Evolutionary conservation across 176 grass and related monocot species (phyloP), one percentile per base, ranked within the genome.

Genomic region (Typha latifolia): DNA sequence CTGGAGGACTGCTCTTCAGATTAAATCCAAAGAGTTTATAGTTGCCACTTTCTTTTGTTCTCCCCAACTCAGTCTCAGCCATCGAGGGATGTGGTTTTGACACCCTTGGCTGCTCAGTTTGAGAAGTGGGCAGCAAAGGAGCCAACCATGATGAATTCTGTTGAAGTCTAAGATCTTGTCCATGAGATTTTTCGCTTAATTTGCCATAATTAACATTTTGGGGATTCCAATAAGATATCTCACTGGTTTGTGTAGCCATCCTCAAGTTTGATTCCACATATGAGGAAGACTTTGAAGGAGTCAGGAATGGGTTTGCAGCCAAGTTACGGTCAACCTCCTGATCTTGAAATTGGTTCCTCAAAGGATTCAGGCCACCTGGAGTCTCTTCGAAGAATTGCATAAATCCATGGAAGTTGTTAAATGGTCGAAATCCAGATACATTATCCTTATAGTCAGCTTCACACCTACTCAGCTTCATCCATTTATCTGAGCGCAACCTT

Each of bases 11-110:
- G 4, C 79, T 82, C 72, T 96, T 85, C 15, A 96, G 63, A 76
- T 87, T 69, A 82, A 96, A 87, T 62, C 91, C 91, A 80, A 96
- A 96, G 64, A 96, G 82, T 74, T 87, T 96, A 62, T 80, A 96
- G 55, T 80, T 83, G 49, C 74, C 79, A 19, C 71, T 82, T 69
- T 96, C 91, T 66, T 85, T 82, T 26, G 84, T 67, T 79, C 81
- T 96, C 19, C 72, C 77, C 18, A 85, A 67, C 49, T 90, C 91
- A 78, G 79, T 75, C 21, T 86, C 80, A 65, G 86, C 75, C 67
- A 85, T 22, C 4, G 78, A 78, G 32, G 81, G 81, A 10, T 82
- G 86, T 23, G 90, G 86, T 32, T 74, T 85, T 24, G 87, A 19
- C 22, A 87, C 86, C 57, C 71, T 77, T 12, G 81, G 70, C 47